These are phyloP conservation scores for Dactylonectria estremocensis DNA, from an alignment of 2,329 filamentous ascomycete species.

Conservation along the genomic window DNA sequence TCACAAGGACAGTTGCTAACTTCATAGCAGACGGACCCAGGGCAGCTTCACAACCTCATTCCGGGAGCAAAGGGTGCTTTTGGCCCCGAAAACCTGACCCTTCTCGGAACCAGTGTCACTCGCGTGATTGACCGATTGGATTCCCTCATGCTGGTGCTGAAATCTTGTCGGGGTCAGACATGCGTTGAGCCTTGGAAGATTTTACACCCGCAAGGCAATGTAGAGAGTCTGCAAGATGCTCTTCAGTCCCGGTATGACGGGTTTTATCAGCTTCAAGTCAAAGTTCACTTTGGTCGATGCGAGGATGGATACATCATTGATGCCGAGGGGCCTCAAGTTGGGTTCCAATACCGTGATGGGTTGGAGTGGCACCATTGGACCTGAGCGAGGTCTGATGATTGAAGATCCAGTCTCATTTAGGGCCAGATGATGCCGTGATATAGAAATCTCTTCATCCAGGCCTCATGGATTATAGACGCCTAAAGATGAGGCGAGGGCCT, in stretches of 20 bases:
- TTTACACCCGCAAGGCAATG: conserved; percentile 68
- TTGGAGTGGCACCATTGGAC: conserved; percentile 50
- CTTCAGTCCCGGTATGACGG: conserved; percentile 63
- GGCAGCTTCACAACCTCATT: conserved; percentile 65
- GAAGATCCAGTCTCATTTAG: neutral
- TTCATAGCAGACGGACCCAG: conserved; percentile 63
- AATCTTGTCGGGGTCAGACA: conserved; percentile 69
- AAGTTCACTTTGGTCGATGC: conserved; percentile 68
- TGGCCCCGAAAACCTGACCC: neutral
- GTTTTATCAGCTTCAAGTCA: conserved; percentile 66
- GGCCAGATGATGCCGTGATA: neutral
- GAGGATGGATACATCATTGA: conserved; percentile 69
- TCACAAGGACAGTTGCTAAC: conserved; percentile 22
- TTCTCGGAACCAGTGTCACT: conserved; percentile 46
- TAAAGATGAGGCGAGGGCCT: neutral
- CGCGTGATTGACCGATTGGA: conserved; percentile 68
- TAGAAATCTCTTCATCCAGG: neutral
- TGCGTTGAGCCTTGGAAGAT: conserved; percentile 71
- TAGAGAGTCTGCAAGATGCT: conserved; percentile 67
- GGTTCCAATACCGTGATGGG: conserved; percentile 47
- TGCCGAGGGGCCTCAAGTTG: conserved; percentile 67
- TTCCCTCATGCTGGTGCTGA: conserved; percentile 71
- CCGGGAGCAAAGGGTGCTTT: neutral
- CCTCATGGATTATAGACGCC: neutral
- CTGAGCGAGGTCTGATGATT: conserved; percentile 24